Evolutionary conservation across 768 basidiomycete genomes (phyloP).

Genomic region (Gloeostereum incarnatum): DNA sequence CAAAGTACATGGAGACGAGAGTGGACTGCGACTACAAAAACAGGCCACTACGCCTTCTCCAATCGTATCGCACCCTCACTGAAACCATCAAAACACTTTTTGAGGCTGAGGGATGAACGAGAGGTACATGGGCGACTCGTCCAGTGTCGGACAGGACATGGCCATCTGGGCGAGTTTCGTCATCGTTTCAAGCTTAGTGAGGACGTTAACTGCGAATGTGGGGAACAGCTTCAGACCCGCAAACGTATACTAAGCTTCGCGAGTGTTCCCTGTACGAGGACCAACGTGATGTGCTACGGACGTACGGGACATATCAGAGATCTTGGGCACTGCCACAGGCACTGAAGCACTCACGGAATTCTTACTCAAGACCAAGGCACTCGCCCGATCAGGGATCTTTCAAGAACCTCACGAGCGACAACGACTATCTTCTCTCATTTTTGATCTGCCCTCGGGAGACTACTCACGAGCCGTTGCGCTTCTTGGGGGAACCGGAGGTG

Average conservation of each 20-base stretch:
- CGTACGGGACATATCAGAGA: conserved; percentile 8
- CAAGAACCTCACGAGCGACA: too few relatives aligned
- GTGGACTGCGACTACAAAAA: too few relatives aligned
- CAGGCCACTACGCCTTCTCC: background rate
- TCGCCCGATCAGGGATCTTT: conserved; percentile 10
- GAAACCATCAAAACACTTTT: background rate
- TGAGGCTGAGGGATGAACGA: conserved; percentile 3
- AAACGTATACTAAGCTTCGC: conserved; percentile 15
- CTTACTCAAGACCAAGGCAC: conserved; percentile 11
- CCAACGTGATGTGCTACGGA: conserved; percentile 9
- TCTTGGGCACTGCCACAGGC: conserved; percentile 15
- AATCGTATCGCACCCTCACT: background rate
- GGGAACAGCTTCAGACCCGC: conserved; percentile 12
- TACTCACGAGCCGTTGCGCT: too few relatives aligned
- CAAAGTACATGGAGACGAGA: too few relatives aligned
- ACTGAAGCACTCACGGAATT: conserved; percentile 13
- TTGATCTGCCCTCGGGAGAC: too few relatives aligned
- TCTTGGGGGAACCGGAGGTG: too few relatives aligned
- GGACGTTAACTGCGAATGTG: conserved; percentile 15
- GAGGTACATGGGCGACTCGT: conserved; percentile 16
- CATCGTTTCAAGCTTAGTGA: conserved; percentile 11
- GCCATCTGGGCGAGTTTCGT: conserved; percentile 18
- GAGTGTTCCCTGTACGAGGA: conserved; percentile 13
- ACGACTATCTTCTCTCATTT: too few relatives aligned
- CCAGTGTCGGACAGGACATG: conserved; percentile 18